Evolutionary conservation across 116 monocot species (phyloP), one percentile per base, ranked within the genome.

Genomic region (Posidonia oceanica): DNA sequence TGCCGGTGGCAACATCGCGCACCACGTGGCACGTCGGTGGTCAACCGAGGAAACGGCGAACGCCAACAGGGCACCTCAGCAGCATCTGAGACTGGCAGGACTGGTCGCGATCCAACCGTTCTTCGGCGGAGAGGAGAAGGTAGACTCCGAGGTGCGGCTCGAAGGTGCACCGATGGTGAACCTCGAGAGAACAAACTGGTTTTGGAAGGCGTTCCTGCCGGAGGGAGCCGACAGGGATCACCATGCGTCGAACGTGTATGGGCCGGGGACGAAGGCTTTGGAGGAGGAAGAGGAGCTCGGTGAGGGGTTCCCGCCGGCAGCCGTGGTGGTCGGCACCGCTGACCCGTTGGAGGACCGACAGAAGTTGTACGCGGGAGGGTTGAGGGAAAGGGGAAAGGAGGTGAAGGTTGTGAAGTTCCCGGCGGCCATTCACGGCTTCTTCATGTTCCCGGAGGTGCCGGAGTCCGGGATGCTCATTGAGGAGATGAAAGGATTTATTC

Each of bases 341-440:
- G 91, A 91, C 68, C 87, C 85, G 58, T 68, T 91, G 60, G 83
- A 79, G 77, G 88, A 91, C 59, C 70, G 88, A 77, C 88, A 91
- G 75, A 48, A 72, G 69, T 59, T 70, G 75, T 91, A 91, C 79
- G 73, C 16, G 54, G 79, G 79, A 61, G 77, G 77, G 61, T 52
- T 91, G 68, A 69, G 67, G 67, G 54, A 52, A 78, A 75, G 69
- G 66, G 91, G 78, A 55, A 77, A 68, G 76, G 80, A 78, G 68
- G 85, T 68, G 75, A 52, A 39, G 52, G 17, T 81, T 2, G 37
- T 83, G 14, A 85, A 91, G 78, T 91, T 77, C 67, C 72, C 80
- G 18, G 18, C 68, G 5, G 81, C 79, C 3, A 71, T 85, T 44
- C 91, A 91, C 62, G 88, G 76, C 3, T 91, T 91, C 67, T 85